phyloP scores from a whole-genome alignment of 306 rosid genomes.

The Cucumis melo region DNA sequence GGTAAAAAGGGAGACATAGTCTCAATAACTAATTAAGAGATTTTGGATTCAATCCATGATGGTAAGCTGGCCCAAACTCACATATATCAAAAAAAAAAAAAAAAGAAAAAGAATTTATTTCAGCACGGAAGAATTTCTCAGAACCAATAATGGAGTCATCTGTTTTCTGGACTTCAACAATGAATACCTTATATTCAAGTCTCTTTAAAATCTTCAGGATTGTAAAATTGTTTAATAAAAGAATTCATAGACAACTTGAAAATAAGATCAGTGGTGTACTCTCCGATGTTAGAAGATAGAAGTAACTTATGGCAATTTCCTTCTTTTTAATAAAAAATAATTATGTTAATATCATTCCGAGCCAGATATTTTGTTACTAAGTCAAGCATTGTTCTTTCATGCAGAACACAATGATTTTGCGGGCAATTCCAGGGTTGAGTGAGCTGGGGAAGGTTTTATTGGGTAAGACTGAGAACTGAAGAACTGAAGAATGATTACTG shows the following conservation, averaged over 20 bases:
- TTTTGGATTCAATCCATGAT: too few species aligned
- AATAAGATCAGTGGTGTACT: background rate
- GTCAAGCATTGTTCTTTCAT: background rate
- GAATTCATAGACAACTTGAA: background rate
- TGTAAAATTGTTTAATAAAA: background rate
- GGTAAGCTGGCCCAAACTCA: too few species aligned
- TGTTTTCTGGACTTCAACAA: background rate
- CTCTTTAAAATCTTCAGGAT: background rate
- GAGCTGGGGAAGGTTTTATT: conserved; percentile 65
- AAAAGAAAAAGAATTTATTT: too few species aligned
- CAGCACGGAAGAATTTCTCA: background rate
- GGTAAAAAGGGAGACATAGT: too few species aligned
- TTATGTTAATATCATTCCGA: background rate
- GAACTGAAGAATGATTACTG: background rate
- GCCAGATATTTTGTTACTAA: background rate
- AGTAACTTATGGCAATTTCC: background rate
- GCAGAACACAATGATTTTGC: conserved; percentile 82
- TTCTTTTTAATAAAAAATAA: too few species aligned
- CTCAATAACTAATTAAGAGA: too few species aligned
- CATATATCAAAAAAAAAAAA: too few species aligned
- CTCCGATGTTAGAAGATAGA: background rate
- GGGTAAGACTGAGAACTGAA: conserved; percentile 26
- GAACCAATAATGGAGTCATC: background rate
- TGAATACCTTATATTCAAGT: background rate
- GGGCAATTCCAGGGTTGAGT: conserved; percentile 84